phyloP scores from a whole-genome alignment of 1,139 yeast genomes.

The Pichia sp. region DNA sequence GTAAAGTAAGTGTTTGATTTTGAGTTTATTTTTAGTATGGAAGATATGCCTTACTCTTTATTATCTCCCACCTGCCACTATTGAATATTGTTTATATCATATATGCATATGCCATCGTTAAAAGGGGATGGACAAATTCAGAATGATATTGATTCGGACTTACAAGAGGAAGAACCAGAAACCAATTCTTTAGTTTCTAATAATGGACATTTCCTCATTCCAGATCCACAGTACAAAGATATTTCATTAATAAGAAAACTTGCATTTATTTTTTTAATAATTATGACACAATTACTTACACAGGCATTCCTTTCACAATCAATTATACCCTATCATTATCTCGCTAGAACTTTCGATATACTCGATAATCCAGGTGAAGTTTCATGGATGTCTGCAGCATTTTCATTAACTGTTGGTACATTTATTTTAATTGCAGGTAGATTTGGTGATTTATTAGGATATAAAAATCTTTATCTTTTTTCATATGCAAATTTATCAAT shows the following conservation, averaged over 20 bases:
- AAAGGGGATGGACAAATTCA: too few relatives aligned
- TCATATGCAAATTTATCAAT: conserved; percentile 46
- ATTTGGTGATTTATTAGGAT: conserved; percentile 60
- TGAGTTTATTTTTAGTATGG: too few relatives aligned
- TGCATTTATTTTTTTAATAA: conserved; percentile 31
- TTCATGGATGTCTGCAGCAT: conserved; percentile 58
- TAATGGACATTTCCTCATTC: not conserved
- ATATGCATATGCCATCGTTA: too few relatives aligned
- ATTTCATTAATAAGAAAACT: conserved; percentile 21
- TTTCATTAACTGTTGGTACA: conserved; percentile 55
- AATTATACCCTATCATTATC: conserved; percentile 33
- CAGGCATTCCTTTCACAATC: conserved; percentile 44
- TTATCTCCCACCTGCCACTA: too few relatives aligned
- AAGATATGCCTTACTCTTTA: too few relatives aligned
- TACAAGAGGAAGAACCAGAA: not conserved
- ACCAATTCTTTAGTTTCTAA: not conserved
- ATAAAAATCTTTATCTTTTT: conserved; percentile 40
- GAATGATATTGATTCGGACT: too few relatives aligned
- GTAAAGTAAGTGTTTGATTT: too few relatives aligned
- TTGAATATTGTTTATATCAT: too few relatives aligned
- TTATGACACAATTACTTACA: conserved; percentile 42
- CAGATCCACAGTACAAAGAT: conserved; percentile 17
- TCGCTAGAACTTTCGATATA: conserved; percentile 37
- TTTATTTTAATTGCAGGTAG: conserved; percentile 57
- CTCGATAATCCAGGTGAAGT: conserved; percentile 35